phyloP scores from a whole-genome alignment of 208 protist genomes.

The Trypanosoma cruzi region DNA sequence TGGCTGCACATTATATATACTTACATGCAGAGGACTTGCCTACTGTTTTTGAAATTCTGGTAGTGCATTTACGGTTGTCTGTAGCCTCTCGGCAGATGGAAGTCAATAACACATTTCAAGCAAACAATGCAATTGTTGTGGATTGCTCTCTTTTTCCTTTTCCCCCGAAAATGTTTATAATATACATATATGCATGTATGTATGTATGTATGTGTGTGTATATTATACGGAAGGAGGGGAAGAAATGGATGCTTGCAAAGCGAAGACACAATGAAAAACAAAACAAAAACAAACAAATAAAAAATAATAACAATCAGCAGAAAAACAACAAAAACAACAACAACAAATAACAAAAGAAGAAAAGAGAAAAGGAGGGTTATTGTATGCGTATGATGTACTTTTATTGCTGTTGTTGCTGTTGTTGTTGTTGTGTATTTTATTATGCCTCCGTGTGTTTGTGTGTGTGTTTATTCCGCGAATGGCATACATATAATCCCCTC shows the following conservation, averaged over 20 bases:
- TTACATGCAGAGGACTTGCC: neutral
- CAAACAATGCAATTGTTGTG: neutral
- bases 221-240: neutral
- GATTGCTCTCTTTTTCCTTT: neutral
- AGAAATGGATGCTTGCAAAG: neutral
- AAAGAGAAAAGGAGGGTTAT: too few species aligned
- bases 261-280: neutral
- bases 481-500: too few species aligned
- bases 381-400: too few species aligned
- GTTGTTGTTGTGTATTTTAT: too few species aligned
- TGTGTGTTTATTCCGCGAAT: too few species aligned
- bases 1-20: neutral
- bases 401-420: too few species aligned
- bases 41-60: neutral
- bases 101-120: neutral
- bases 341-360: too few species aligned
- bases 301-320: too few species aligned
- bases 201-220: slow-evolving; percentile 5
- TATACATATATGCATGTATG: neutral
- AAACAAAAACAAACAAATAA: too few species aligned
- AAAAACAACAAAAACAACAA: too few species aligned
- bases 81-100: neutral
- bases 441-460: too few species aligned
- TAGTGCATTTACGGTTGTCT: neutral
- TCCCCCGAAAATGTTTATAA: neutral